These are phyloP conservation scores for Carex pumila DNA, from an alignment of 176 grass and related monocot genomes.

Conservation along the genomic window DNA sequence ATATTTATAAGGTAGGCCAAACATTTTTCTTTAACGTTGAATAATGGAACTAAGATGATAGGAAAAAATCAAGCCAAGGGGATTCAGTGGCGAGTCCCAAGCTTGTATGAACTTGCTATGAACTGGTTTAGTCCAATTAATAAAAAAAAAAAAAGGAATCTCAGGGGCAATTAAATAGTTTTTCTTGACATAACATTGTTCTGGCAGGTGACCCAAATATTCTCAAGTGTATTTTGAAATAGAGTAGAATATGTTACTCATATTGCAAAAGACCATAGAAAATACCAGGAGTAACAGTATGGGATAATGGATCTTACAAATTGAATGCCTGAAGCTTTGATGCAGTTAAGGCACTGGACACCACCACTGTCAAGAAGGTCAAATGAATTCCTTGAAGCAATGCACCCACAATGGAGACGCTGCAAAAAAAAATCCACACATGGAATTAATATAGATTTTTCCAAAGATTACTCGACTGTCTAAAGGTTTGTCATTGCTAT, in stretches of 20 bases:
- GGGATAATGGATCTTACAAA: slow-evolving; percentile 53
- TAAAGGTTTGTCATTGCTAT: background rate
- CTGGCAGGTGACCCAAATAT: background rate
- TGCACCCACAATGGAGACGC: slow-evolving; percentile 88
- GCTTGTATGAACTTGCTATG: background rate
- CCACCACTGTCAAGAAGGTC: slow-evolving; percentile 96
- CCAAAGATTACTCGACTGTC: background rate
- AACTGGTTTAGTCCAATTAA: background rate
- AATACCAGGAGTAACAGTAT: background rate
- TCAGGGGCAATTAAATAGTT: background rate
- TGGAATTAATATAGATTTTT: background rate
- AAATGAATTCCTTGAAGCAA: slow-evolving; percentile 85
- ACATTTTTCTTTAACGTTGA: background rate
- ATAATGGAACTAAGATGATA: background rate
- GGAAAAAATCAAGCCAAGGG: background rate
- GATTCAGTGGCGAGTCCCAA: background rate
- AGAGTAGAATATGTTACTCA: background rate
- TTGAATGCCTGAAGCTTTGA: slow-evolving; percentile 54
- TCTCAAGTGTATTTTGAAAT: background rate
- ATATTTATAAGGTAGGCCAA: background rate
- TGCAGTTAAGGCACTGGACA: slow-evolving; percentile 76
- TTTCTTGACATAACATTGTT: background rate
- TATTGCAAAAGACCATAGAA: background rate
- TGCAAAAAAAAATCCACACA: slow-evolving; percentile 12
- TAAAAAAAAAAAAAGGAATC: background rate